Evolutionary conservation across 192 early-diverging fungal species (phyloP).

Genomic region (Podila verticillata): DNA sequence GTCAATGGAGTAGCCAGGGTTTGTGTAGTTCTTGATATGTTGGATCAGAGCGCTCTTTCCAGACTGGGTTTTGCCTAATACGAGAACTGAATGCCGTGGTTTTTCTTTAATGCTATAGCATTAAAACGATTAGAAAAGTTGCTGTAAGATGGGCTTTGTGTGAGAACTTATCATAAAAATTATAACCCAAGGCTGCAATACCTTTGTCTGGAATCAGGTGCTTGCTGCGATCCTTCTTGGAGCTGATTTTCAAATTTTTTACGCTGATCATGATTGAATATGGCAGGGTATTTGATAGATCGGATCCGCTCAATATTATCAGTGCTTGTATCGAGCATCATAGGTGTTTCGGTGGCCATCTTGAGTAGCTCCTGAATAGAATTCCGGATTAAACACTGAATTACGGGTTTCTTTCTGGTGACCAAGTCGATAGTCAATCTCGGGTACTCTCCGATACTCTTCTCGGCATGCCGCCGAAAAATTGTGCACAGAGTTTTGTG

Average conservation of each 20-base stretch:
- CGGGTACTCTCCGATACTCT: too few species aligned
- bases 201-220: too few species aligned
- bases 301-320: neutral
- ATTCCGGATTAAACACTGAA: neutral
- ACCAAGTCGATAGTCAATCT: too few species aligned
- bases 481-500: too few species aligned
- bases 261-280: neutral
- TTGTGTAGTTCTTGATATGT: neutral
- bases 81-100: neutral
- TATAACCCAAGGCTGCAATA: too few species aligned
- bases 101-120: neutral
- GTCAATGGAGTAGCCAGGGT: too few species aligned
- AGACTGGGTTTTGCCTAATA: neutral
- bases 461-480: too few species aligned
- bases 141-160: too few species aligned
- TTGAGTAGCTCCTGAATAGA: neutral
- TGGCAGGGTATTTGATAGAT: neutral
- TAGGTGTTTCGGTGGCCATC: neutral
- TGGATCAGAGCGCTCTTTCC: neutral
- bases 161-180: too few species aligned
- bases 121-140: too few species aligned
- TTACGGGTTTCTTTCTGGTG: neutral
- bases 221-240: neutral
- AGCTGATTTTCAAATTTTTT: neutral
- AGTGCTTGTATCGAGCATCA: neutral